These are phyloP conservation scores for Thozetella sp. DNA, from an alignment of 495 filamentous ascomycete species.

Conservation along the genomic window DNA sequence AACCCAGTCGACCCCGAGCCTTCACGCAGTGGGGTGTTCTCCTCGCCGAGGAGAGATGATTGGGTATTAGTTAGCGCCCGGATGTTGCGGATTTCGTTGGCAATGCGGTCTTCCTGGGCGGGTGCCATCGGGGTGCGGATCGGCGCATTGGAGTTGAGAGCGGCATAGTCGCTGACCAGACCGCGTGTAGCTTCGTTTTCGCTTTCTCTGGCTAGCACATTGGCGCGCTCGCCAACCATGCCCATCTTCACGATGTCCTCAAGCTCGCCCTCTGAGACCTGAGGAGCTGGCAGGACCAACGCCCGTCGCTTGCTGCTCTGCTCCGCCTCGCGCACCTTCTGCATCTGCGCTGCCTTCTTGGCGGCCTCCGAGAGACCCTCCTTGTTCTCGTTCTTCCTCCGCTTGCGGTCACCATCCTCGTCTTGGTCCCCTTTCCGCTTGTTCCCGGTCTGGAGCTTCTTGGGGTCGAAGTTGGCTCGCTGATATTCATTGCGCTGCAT, in stretches of 20 bases:
- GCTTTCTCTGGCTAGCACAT: constrained; percentile 69
- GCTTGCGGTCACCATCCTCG: constrained; percentile 79
- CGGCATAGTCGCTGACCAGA: constrained; percentile 80
- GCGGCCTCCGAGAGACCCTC: constrained; percentile 80
- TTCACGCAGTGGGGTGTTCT: constrained; percentile 88
- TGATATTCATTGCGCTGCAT: constrained; percentile 79
- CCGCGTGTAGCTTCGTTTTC: constrained; percentile 87
- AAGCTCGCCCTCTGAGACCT: constrained; percentile 89
- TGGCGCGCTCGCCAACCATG: constrained; percentile 89
- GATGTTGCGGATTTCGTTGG: constrained; percentile 96
- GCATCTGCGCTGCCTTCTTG: constrained; percentile 90
- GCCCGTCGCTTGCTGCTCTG: constrained; percentile 89
- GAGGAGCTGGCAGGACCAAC: constrained; percentile 80
- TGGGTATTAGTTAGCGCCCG: constrained; percentile 90
- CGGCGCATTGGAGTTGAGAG: constrained; percentile 79
- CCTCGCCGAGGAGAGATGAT: constrained; percentile 91
- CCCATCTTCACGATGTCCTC: constrained; percentile 99
- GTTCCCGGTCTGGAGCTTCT: constrained; percentile 93
- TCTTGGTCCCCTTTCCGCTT: constrained; percentile 93
- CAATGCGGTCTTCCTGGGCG: constrained; percentile 90
- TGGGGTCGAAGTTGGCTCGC: constrained; percentile 86
- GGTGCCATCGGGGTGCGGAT: constrained; percentile 91
- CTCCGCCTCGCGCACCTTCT: constrained; percentile 94
- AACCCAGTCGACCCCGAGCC: constrained; percentile 84
- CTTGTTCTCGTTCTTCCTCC: constrained; percentile 81